Evolutionary conservation across 169 alveolate species (phyloP), one percentile per base, ranked within the genome.

Genomic region (Cystoisospora suis): DNA sequence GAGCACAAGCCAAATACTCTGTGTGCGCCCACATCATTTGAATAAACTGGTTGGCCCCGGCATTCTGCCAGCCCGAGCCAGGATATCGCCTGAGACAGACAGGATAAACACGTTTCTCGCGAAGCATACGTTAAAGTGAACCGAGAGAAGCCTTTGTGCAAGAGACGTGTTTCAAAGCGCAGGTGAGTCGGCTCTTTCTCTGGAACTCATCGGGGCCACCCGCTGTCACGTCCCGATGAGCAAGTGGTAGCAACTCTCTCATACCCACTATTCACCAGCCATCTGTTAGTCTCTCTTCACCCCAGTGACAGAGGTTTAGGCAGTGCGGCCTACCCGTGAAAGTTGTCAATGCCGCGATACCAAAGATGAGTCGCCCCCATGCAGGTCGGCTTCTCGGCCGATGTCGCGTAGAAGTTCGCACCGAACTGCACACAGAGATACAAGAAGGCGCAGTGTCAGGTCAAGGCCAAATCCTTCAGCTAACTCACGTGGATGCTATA

Each of bases 1-100:
- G 83, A 17, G 83, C 83, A 17, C 83, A 72, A 34, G 56, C 83
- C 3, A 72, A 9, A 17, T 38, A 72, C 83, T 38, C 47, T 9
- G 83, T 40, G 53, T 27, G 1, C 3, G 27, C 6, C 83, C 83
- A 72, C 83, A 72, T 72, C 83, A 72, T 72, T 17, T 72, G 83
- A 34, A 40, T 4, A 36, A 72, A 72, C 83, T 72, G 83, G 32
- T 5, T 12, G 56, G 32, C 83, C 3, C 34, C 1, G 49, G 38
- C 58, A 15, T 38, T 34, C 9, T 20, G 23, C 83, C 83, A 72
- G 29, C 20, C 83, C 45, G 83, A 40, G 9, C 83, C 83, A 9
- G 83, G 83, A 38, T 72, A 72, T 0, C 56, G 83, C 20, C 47
- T 34, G 49, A 2, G 3, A 32, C 38, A 72, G 7, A 15, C 65